A percentile compares a stretch with the other conserved stretches of the same genome.
phyloP scores from a whole-genome alignment of 1,284 basidiomycete species.

The Nidula niveotomentosa region DNA sequence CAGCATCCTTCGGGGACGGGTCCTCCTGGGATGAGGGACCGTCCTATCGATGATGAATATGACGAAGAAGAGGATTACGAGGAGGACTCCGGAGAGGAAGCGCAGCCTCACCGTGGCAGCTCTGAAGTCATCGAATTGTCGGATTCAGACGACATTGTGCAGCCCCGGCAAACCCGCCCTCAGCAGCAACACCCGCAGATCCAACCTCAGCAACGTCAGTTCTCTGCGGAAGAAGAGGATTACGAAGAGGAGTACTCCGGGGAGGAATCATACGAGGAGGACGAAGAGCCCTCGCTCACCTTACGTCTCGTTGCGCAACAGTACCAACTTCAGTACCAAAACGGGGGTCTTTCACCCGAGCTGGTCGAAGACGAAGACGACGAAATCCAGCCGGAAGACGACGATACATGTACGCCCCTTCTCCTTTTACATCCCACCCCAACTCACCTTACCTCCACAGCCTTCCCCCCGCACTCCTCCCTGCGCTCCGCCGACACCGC shows the following conservation, averaged over 20 bases:
- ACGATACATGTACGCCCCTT: slow-evolving; percentile 15
- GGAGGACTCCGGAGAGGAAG: slow-evolving; percentile 9
- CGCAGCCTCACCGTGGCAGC: slow-evolving; percentile 13
- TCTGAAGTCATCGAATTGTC: slow-evolving; percentile 9
- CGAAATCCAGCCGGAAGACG: slow-evolving; percentile 15
- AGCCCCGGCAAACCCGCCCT: no score
- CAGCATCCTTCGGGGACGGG: no score
- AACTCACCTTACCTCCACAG: slow-evolving; percentile 9
- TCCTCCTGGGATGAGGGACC: no score
- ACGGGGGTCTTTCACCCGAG: no score
- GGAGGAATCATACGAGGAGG: slow-evolving; percentile 13
- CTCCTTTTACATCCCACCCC: not conserved
- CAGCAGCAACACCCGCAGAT: not conserved
- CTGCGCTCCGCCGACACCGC: slow-evolving; percentile 1
- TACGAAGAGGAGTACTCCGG: slow-evolving; percentile 10
- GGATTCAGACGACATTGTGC: slow-evolving; percentile 6
- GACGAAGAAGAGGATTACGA: slow-evolving; percentile 24
- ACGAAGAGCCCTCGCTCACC: slow-evolving; percentile 6
- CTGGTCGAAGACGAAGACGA: slow-evolving; percentile 11
- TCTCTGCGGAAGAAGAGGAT: slow-evolving; percentile 1
- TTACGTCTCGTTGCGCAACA: no score
- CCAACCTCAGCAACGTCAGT: not conserved
- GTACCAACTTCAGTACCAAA: no score
- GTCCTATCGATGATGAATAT: slow-evolving; percentile 20
- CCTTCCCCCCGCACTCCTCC: slow-evolving; percentile 14